Evolutionary conservation across 495 filamentous ascomycete genomes (phyloP).

Genomic region (Aspergillus baeticus): DNA sequence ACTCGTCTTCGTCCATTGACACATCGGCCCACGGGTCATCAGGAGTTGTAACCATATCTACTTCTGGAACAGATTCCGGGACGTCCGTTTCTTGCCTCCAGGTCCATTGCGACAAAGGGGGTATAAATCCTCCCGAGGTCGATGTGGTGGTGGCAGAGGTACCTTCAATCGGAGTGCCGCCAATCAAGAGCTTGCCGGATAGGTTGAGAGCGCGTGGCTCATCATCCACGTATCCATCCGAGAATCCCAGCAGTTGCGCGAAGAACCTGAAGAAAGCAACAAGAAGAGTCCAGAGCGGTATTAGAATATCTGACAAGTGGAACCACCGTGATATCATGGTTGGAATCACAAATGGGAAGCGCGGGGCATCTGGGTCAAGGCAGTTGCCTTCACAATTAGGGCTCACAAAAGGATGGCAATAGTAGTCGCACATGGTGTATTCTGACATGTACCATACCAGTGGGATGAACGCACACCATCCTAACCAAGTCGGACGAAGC

Average conservation of each 20-base stretch:
- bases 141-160: slow-evolving; percentile 14
- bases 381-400: slow-evolving; percentile 46
- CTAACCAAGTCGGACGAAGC: slow-evolving; percentile 54
- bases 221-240: slow-evolving; percentile 47
- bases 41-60: neutral
- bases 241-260: slow-evolving; percentile 39
- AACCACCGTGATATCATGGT: slow-evolving; percentile 50
- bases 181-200: slow-evolving; percentile 35
- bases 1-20: slow-evolving; percentile 40
- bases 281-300: slow-evolving; percentile 31
- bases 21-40: slow-evolving; percentile 4
- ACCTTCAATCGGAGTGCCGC: slow-evolving; percentile 26
- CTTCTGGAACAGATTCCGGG: slow-evolving; percentile 12
- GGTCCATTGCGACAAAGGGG: slow-evolving; percentile 12
- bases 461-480: slow-evolving; percentile 47
- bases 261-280: slow-evolving; percentile 33
- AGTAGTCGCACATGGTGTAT: slow-evolving; percentile 58
- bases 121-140: slow-evolving; percentile 17
- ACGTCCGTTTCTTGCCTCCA: slow-evolving; percentile 14
- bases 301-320: slow-evolving; percentile 30
- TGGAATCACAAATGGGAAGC: slow-evolving; percentile 44
- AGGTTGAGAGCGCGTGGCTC: slow-evolving; percentile 24
- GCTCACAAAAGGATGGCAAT: slow-evolving; percentile 55
- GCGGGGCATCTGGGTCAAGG: slow-evolving; percentile 43
- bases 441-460: slow-evolving; percentile 60